Conservation (phyloP, 768 basidiomycete species). For the Mycena venus region DNA sequence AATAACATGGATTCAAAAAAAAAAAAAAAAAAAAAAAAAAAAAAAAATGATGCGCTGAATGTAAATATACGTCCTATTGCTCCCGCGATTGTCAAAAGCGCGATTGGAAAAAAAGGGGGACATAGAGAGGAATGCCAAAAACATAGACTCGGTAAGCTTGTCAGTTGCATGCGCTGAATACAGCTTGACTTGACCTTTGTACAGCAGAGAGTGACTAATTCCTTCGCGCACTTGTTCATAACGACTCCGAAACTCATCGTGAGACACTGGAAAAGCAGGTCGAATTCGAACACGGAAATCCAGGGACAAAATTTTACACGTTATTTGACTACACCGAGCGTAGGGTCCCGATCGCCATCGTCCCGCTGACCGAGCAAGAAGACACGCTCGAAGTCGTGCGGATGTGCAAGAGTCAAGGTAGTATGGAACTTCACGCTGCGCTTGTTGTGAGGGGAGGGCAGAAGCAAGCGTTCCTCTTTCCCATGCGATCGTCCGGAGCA, state of each 20-base stretch:
- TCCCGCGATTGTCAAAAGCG: constrained; percentile 5
- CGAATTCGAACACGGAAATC: constrained; percentile 5
- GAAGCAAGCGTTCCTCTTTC: not conserved
- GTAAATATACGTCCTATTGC: not conserved
- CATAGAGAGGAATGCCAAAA: constrained; percentile 3
- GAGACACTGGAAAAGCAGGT: constrained; percentile 2
- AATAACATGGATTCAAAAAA: too few species aligned
- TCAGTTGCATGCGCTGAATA: not conserved
- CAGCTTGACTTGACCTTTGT: not conserved
- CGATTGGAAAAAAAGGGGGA: not conserved
- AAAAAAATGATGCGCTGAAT: not conserved
- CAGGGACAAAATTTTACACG: not conserved
- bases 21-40: too few species aligned
- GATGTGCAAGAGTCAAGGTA: constrained; percentile 5
- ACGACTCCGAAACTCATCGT: not conserved
- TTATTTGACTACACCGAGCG: constrained; percentile 12
- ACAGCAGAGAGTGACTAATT: not conserved
- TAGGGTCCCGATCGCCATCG: not conserved
- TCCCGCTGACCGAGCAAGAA: not conserved
- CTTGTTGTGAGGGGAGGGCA: not conserved
- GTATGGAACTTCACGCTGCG: constrained; percentile 3
- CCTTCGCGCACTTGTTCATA: not conserved
- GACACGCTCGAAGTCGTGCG: constrained; percentile 4
- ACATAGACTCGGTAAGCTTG: not conserved
- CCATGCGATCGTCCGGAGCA: constrained; percentile 9